Evolutionary conservation across 2,329 filamentous ascomycete species (phyloP), one percentile per base, ranked within the genome.

Genomic region (Aspergillus pseudotamarii): DNA sequence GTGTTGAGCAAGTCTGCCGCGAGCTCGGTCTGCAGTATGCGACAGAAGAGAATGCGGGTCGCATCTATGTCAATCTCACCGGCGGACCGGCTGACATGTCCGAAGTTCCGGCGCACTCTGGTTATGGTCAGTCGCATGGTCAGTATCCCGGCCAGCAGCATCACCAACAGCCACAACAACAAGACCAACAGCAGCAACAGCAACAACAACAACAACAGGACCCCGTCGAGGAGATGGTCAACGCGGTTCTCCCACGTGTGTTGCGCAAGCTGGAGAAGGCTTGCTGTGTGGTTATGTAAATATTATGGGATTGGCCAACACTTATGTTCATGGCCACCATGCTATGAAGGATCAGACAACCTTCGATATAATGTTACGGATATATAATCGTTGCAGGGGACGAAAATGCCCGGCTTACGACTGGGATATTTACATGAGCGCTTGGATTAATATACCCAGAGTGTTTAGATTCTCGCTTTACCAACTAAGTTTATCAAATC

Each of bases 1-100:
- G 91, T 65, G 93, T 98, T 50, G 94, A 98, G 81, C 85, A 91
- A 75, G 84, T 98, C 56, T 97, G 94, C 78, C 86, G 83, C 56
- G 91, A 97, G 76, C 80, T 96, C 51, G 92, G 94, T 0, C 83
- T 99, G 60, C 86, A 93, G 71, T 97, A 91, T 78, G 80, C 85
- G 61, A 96, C 93, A 1, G 95, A 98, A 81, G 89, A 91, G 56
- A 98, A 99, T 71, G 91, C 90, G 10, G 95, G 95, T 0, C 83
- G 93, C 19, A 94, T 99, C 48, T 97, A 92, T 75, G 88, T 98
- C 65, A 91, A 97, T 74, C 82, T 98, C 67, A 88, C 90, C 69
- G 93, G 93, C 60, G 91, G 89, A 14, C 82, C 87, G 56, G 88
- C 87, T 3, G 73, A 79, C 46, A 79, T 79, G 77, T 82, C 81